Conservation (phyloP, 2,329 filamentous ascomycete species). For the Trichoderma hamatum region DNA sequence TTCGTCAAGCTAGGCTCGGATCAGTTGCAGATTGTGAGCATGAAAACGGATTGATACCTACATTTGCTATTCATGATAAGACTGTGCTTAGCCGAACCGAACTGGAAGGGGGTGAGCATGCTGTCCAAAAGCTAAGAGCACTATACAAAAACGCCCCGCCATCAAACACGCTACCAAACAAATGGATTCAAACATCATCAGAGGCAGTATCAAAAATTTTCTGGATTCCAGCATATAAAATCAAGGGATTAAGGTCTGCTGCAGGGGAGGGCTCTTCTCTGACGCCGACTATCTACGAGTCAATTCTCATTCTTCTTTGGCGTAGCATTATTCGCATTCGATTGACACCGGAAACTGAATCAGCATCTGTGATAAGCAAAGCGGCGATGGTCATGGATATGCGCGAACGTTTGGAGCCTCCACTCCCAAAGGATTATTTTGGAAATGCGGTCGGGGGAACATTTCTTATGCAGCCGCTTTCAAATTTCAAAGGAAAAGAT, state of each 20-base stretch:
- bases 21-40: neutral
- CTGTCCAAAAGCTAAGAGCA: neutral
- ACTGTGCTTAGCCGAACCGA: neutral
- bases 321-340: neutral
- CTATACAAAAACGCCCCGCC: neutral
- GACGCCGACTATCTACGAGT: neutral
- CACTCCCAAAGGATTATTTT: neutral
- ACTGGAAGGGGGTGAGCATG: neutral
- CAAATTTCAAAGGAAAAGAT: neutral
- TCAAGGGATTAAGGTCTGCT: neutral
- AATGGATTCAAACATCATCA: neutral
- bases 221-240: neutral
- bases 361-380: neutral
- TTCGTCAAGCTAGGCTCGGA: neutral
- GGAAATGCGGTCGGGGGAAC: neutral
- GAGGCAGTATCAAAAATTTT: neutral
- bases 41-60: neutral
- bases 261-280: neutral
- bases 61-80: neutral
- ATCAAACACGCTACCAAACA: neutral
- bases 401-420: neutral
- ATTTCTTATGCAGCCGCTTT: neutral
- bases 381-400: neutral
- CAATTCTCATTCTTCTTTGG: neutral
- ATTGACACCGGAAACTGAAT: neutral